phyloP scores from a whole-genome alignment of 164 flowering plant genomes.

The Macadamia integrifolia region DNA sequence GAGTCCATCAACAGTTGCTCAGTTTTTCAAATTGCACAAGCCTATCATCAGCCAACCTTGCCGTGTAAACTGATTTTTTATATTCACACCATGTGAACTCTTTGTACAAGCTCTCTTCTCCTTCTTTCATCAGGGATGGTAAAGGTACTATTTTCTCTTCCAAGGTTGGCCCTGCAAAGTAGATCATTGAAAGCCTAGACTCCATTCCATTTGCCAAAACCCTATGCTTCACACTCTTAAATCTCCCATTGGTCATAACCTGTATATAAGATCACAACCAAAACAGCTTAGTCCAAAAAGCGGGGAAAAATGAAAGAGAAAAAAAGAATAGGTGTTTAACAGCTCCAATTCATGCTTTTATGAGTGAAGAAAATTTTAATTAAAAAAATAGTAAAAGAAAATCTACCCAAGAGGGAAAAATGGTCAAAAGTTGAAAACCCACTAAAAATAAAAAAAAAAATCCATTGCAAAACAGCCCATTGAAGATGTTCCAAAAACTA shows the following conservation, averaged over 20 bases:
- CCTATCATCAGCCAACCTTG: conserved; percentile 74
- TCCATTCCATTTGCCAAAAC: conserved; percentile 53
- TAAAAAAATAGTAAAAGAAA: no score
- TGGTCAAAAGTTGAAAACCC: no score
- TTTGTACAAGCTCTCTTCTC: conserved; percentile 68
- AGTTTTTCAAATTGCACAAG: conserved; percentile 37
- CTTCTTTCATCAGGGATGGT: conserved; percentile 36
- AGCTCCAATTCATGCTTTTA: no score
- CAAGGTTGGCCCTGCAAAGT: conserved; percentile 75
- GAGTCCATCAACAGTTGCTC: conserved; percentile 12
- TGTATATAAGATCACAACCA: conserved; percentile 20
- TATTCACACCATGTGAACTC: conserved; percentile 92
- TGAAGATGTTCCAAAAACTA: neutral
- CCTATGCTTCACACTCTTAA: conserved; percentile 81
- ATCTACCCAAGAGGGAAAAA: no score
- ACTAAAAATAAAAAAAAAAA: neutral
- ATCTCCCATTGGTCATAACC: conserved; percentile 94
- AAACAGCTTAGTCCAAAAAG: neutral
- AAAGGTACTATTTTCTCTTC: conserved; percentile 54
- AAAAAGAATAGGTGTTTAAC: no score
- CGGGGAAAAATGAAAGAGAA: no score
- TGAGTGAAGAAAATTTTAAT: no score
- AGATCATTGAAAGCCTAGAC: conserved; percentile 82
- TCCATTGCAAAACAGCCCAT: neutral
- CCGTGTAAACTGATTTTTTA: conserved; percentile 60